phyloP scores from a whole-genome alignment of 768 basidiomycete genomes.

The Crassisporium funariophilum region DNA sequence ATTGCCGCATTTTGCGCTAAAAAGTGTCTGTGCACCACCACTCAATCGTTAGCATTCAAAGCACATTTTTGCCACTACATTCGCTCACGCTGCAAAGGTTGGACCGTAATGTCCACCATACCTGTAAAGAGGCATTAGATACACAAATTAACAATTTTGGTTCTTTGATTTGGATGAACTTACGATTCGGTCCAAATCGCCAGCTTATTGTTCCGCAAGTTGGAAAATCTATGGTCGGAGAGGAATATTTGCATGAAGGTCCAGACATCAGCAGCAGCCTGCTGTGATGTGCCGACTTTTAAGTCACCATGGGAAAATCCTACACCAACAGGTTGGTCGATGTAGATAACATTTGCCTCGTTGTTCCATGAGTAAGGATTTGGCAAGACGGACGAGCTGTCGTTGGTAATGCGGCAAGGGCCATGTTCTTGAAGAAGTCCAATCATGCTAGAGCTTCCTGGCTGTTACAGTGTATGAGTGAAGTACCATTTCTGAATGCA shows the following conservation, averaged over 20 bases:
- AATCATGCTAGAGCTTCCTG: conserved; percentile 58
- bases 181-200: conserved; percentile 69
- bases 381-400: conserved; percentile 45
- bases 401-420: conserved; percentile 68
- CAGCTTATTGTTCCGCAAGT: conserved; percentile 45
- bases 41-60: not conserved
- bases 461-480: conserved; percentile 29
- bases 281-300: conserved; percentile 50
- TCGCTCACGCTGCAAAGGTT: conserved; percentile 52
- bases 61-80: too few species aligned
- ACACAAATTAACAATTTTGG: not conserved
- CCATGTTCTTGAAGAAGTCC: conserved; percentile 78
- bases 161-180: conserved; percentile 7
- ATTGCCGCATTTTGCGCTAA: conserved; percentile 62
- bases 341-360: conserved; percentile 57
- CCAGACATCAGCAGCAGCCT: conserved; percentile 62
- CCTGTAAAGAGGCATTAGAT: conserved; percentile 28
- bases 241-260: conserved; percentile 66
- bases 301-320: conserved; percentile 62
- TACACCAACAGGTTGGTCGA: conserved; percentile 64
- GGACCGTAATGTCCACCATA: conserved; percentile 77
- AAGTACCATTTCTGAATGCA: not conserved
- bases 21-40: conserved; percentile 42
- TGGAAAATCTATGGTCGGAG: conserved; percentile 52
- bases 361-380: conserved; percentile 66